Base-by-base conservation (phyloP, 768 basidiomycete genomes). In the Dioszegia hungarica region DNA sequence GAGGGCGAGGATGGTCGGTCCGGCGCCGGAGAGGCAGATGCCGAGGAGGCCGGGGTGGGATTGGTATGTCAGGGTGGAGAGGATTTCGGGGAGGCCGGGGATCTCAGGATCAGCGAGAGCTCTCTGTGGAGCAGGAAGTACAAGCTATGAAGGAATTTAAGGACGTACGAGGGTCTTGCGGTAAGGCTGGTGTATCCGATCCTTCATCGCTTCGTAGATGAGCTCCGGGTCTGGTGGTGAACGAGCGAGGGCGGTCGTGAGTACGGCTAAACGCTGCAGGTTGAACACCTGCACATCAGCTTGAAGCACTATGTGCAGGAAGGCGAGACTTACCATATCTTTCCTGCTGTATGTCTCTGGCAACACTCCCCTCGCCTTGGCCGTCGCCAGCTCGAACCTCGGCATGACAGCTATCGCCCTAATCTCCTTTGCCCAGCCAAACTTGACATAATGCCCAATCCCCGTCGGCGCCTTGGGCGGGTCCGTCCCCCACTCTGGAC, bases 191-290 rank as follows among this genome's bases (percentile, higher is more conserved):
- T 99, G 95, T 14, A 99, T 83, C 50, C 89, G 85, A 78, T 99
- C 95, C 71, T 97, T 94, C 95, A 98, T 98, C 1, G 94, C 94
- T 73, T 98, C 94, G 76, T 94, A 98, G 56, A 98, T 97, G n/a
- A 99, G 84, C 20, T 86, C 88, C 0, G 95, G 85, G 73, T 99
- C 90, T 1, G 93, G 93, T 1, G 95, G 94, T 11, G 86, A 84
- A 68, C 87, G 86, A 2, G 84, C 87, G 11, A 99, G 82, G 0
- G 95, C 93, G 2, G 92, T 94, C 1, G 94, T 98, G 53, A 99
- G 81, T 27, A 99, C 95, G 0, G 94, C 95, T 14, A 99, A 79
- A 20, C 95, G 84, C 77, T 99, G 95, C 52, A 99, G 80, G 75
- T 99, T 99, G 80, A 98, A 99, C 14, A 99, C 87, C 95, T 99